Percentiles rank a stretch among this genome's conserved stretches.
These are phyloP conservation scores for Salvia miltiorrhiza DNA, from an alignment of 257 asterid species.

Conservation along the genomic window DNA sequence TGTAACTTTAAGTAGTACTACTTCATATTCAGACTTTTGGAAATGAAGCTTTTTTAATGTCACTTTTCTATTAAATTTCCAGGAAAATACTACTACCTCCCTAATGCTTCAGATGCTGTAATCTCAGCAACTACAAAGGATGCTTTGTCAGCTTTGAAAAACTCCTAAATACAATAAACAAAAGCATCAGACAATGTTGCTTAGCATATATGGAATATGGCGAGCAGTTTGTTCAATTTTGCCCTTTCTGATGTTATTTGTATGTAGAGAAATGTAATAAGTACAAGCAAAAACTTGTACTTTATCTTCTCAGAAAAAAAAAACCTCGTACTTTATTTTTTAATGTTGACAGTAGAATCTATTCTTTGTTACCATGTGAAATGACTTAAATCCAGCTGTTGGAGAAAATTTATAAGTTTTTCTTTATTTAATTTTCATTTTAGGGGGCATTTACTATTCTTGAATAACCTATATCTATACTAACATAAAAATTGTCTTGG, in stretches of 20 bases:
- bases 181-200: neutral
- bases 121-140: constrained; percentile 90
- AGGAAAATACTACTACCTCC: constrained; percentile 96
- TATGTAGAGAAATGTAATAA: neutral
- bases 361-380: neutral
- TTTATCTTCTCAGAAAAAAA: neutral
- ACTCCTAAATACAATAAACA: constrained; percentile 34
- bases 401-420: neutral
- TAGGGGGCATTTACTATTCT: too few relatives aligned
- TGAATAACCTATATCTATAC: too few relatives aligned
- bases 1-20: neutral
- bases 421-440: too few relatives aligned
- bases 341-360: neutral
- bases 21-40: neutral
- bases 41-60: neutral
- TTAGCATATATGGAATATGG: neutral
- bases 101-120: constrained; percentile 96
- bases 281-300: neutral
- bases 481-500: too few relatives aligned
- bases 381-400: neutral
- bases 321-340: neutral
- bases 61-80: constrained; percentile 9
- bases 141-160: constrained; percentile 78
- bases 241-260: neutral
- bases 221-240: constrained; percentile 14